These are phyloP conservation scores for Glycine latifolia DNA, from an alignment of 306 rosid species.

Conservation along the genomic window DNA sequence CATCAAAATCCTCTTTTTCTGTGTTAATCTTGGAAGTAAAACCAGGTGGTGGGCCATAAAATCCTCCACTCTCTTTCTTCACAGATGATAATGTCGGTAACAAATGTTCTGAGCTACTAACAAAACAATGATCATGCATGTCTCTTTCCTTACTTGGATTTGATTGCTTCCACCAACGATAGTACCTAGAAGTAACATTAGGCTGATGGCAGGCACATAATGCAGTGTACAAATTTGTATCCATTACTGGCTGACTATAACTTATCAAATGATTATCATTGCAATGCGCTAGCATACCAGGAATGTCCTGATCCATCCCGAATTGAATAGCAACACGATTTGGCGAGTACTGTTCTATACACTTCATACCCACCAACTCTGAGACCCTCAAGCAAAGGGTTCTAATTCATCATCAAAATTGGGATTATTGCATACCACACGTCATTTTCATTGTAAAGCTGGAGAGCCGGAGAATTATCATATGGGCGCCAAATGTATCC, in stretches of 20 bases:
- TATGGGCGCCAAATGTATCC: constrained; percentile 65
- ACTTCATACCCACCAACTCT: constrained; percentile 50
- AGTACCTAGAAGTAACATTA: constrained; percentile 46
- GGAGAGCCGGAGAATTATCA: constrained; percentile 37
- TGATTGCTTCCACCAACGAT: constrained; percentile 56
- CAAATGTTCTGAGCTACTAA: neutral
- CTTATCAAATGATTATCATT: constrained; percentile 31
- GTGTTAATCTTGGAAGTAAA: neutral
- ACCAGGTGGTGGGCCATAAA: constrained; percentile 11
- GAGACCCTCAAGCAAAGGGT: constrained; percentile 51
- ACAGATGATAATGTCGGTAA: neutral
- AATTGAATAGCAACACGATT: constrained; percentile 73
- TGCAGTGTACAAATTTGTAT: constrained; percentile 26
- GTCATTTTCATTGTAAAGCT: constrained; percentile 34
- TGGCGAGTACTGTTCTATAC: constrained; percentile 54
- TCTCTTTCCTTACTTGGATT: neutral
- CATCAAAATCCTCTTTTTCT: constrained; percentile 4
- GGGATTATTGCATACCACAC: constrained; percentile 31
- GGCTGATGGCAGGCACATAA: constrained; percentile 41
- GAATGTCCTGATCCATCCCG: constrained; percentile 70
- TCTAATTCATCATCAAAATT: constrained; percentile 34
- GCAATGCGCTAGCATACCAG: constrained; percentile 27
- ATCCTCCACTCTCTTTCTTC: constrained; percentile 4
- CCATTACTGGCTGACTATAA: constrained; percentile 27
- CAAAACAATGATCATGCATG: neutral